A percentile compares a stretch with the other conserved stretches of the same genome.
These are phyloP conservation scores for Pleurotus eryngii DNA, from an alignment of 768 basidiomycete species.

Conservation along the genomic window DNA sequence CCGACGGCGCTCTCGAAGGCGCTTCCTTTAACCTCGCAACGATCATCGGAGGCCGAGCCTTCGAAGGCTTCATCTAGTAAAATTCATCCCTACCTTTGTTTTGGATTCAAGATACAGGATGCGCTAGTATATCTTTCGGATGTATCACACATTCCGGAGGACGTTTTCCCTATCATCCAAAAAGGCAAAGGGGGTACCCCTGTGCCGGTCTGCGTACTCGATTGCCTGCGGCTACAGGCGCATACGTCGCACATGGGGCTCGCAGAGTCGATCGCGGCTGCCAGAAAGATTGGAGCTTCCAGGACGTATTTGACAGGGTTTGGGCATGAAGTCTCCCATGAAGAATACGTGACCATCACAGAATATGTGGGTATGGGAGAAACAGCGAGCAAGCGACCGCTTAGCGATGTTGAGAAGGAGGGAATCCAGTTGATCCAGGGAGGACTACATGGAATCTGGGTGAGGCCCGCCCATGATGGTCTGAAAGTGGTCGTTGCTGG, in stretches of 20 bases:
- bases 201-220: conserved; percentile 65
- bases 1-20: conserved; percentile 14
- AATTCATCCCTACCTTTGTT: conserved; percentile 59
- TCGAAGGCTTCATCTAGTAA: neutral
- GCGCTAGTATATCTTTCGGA: conserved; percentile 79
- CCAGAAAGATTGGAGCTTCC: conserved; percentile 53
- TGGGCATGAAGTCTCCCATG: conserved; percentile 74
- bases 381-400: conserved; percentile 29
- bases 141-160: conserved; percentile 75
- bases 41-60: neutral
- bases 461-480: conserved; percentile 76
- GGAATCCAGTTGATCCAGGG: conserved; percentile 47
- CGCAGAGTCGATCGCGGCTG: conserved; percentile 52
- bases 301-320: conserved; percentile 76
- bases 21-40: neutral
- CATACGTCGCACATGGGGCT: conserved; percentile 84
- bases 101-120: conserved; percentile 69
- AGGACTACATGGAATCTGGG: conserved; percentile 46
- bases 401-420: conserved; percentile 8
- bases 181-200: conserved; percentile 18
- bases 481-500: conserved; percentile 49
- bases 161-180: conserved; percentile 56
- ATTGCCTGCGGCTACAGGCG: conserved; percentile 62
- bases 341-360: conserved; percentile 68
- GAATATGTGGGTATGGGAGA: conserved; percentile 31